Evolutionary conservation across 2,329 filamentous ascomycete genomes (phyloP).

Genomic region (Boeremia exigua): DNA sequence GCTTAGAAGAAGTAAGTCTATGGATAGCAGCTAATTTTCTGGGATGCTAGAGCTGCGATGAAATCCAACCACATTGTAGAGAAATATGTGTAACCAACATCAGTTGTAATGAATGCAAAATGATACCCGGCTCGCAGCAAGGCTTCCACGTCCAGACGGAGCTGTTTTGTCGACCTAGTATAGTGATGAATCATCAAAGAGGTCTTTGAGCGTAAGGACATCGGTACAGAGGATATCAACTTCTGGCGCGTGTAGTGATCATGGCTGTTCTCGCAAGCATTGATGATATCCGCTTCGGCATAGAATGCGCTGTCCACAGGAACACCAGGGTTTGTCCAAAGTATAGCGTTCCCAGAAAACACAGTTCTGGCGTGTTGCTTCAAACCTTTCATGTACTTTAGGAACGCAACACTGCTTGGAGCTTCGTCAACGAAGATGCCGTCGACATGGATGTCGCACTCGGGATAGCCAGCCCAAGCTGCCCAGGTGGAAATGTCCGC

Average conservation of each 20-base stretch:
- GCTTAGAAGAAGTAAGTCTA: not conserved
- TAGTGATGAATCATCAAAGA: not conserved
- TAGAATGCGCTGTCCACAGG: not conserved
- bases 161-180: not conserved
- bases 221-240: not conserved
- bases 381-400: not conserved
- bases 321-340: not conserved
- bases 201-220: not conserved
- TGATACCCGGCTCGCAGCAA: not conserved
- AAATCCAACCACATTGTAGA: not conserved
- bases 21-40: not conserved
- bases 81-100: not conserved
- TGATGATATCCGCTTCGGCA: not conserved
- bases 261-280: not conserved
- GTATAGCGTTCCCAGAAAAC: not conserved
- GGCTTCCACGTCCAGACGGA: not conserved
- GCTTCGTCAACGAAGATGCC: not conserved
- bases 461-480: not conserved
- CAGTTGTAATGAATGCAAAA: not conserved
- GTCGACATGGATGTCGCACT: not conserved
- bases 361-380: not conserved
- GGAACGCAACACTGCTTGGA: not conserved
- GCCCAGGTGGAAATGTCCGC: not conserved
- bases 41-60: not conserved
- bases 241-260: not conserved